phyloP scores from a whole-genome alignment of 805 yeast species.

The Lachancea lanzarotensis region DNA sequence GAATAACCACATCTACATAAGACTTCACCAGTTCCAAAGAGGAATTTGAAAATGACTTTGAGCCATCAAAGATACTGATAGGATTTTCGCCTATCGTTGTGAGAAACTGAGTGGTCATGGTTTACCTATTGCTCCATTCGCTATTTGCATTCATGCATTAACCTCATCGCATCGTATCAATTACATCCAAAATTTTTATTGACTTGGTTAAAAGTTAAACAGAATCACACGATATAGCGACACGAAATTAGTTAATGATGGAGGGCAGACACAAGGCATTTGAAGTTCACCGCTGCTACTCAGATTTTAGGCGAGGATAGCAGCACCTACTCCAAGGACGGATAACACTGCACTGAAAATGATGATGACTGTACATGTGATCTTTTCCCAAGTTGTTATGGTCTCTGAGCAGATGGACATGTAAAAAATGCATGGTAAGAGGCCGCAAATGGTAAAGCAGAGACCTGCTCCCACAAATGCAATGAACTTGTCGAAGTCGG shows the following conservation, averaged over 20 bases:
- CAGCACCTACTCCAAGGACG: constrained; percentile 55
- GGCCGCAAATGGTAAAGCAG: constrained; percentile 72
- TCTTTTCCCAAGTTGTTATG: constrained; percentile 36
- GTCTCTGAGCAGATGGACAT: constrained; percentile 45
- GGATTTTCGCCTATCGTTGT: constrained; percentile 19
- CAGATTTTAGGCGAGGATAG: constrained; percentile 23
- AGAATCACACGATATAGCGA: not conserved
- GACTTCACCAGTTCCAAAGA: constrained; percentile 23
- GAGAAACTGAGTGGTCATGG: constrained; percentile 11
- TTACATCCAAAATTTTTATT: constrained; percentile 4
- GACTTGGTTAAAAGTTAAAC: constrained; percentile 1
- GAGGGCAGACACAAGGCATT: too few species aligned
- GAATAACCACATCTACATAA: constrained; percentile 26
- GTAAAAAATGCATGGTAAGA: constrained; percentile 72
- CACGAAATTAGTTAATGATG: not conserved
- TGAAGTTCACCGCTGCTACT: too few species aligned
- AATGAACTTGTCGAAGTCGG: constrained; percentile 75
- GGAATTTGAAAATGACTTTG: constrained; percentile 12
- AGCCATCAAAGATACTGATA: constrained; percentile 15
- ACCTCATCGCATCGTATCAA: constrained; percentile 11
- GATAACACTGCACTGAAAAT: constrained; percentile 44
- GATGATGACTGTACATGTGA: constrained; percentile 40
- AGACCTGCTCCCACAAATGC: constrained; percentile 77
- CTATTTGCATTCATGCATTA: not conserved
- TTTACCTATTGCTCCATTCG: not conserved